These are phyloP conservation scores for Boletus patriciae DNA, from an alignment of 768 basidiomycete species.

Conservation along the genomic window DNA sequence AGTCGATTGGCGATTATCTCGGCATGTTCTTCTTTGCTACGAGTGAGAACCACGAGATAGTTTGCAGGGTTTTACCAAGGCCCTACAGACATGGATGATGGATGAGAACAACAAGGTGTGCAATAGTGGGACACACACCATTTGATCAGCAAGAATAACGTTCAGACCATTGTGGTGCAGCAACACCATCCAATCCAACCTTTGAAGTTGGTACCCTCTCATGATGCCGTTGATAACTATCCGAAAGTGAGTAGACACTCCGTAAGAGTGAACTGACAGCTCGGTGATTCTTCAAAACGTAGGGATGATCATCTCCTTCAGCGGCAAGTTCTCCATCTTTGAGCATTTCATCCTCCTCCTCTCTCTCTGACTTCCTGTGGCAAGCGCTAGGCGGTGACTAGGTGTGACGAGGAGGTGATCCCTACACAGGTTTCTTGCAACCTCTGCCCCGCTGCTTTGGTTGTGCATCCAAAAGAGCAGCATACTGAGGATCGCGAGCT, in stretches of 20 bases:
- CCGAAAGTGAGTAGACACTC: slow-evolving; percentile 4
- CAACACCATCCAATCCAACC: slow-evolving; percentile 96
- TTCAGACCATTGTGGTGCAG: slow-evolving; percentile 96
- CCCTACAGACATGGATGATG: slow-evolving; percentile 64
- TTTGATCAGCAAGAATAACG: slow-evolving; percentile 96
- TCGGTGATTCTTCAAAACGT: slow-evolving; percentile 90
- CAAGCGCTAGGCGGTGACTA: slow-evolving; percentile 54
- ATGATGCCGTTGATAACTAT: slow-evolving; percentile 86
- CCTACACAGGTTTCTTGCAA: slow-evolving; percentile 77
- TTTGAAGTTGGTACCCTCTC: slow-evolving; percentile 94
- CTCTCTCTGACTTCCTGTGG: slow-evolving; percentile 95
- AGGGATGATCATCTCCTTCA: slow-evolving; percentile 85
- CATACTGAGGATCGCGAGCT: slow-evolving; percentile 91
- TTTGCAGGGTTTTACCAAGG: slow-evolving; percentile 97
- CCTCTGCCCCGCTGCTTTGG: slow-evolving; percentile 83
- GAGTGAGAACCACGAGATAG: slow-evolving; percentile 88
- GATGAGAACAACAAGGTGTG: slow-evolving; percentile 1
- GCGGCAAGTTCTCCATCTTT: slow-evolving; percentile 80
- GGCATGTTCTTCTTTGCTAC: slow-evolving; percentile 86
- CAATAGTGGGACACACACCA: slow-evolving; percentile 47
- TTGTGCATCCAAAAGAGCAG: slow-evolving; percentile 83
- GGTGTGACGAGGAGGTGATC: slow-evolving; percentile 7
- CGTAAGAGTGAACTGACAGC: slow-evolving; percentile 52
- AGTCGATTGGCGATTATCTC: slow-evolving; percentile 77
- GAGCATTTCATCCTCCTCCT: slow-evolving; percentile 94